Conservation (phyloP, 257 asterid genomes). For the Cruciata laevipes region DNA sequence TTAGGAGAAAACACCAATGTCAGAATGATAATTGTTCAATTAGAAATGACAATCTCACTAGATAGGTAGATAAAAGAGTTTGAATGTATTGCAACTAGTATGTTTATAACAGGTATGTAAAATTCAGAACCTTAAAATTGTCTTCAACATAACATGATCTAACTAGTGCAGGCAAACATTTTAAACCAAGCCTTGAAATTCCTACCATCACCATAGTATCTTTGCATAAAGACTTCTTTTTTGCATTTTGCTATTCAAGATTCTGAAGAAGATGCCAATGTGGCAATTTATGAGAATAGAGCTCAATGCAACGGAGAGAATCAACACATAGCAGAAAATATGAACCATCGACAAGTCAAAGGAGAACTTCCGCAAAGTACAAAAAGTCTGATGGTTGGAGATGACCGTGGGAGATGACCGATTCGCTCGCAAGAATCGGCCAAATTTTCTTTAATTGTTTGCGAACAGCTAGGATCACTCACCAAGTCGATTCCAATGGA, state of each 20-base stretch:
- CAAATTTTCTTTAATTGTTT: conserved; percentile 48
- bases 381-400: neutral
- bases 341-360: neutral
- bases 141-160: neutral
- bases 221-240: too few species aligned
- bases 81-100: neutral
- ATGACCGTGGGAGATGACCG: neutral
- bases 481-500: conserved; percentile 88
- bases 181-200: neutral
- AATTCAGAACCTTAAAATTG: neutral
- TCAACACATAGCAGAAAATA: neutral
- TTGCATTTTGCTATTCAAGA: neutral
- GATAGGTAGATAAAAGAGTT: neutral
- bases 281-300: neutral
- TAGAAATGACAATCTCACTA: too few species aligned
- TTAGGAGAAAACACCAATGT: neutral
- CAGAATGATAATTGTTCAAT: too few species aligned
- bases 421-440: conserved; percentile 50
- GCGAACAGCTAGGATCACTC: conserved; percentile 74
- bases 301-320: too few species aligned
- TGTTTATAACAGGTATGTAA: neutral
- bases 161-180: neutral
- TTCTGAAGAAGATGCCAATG: neutral
- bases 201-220: neutral
- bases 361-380: neutral